Base-by-base conservation (phyloP, 495 filamentous ascomycete genomes). In the Podospora pseudoanserina region DNA sequence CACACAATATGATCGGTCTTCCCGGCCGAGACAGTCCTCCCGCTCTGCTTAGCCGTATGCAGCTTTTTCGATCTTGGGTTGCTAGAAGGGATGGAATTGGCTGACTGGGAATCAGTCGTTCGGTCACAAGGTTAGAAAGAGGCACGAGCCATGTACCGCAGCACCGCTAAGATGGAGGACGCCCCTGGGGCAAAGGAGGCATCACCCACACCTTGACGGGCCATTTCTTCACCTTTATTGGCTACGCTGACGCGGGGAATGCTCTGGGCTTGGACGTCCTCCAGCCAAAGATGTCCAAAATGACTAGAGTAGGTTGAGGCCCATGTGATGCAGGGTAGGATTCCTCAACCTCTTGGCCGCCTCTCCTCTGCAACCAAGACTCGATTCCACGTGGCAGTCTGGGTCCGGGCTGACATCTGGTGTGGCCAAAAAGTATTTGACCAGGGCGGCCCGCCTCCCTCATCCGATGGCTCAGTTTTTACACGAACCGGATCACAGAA, bases 311-410 rank as follows among this genome's bases (percentile, higher is more conserved):
- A 68, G 71, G 73, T 67, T 66, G 67, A 64, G 55, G 64, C n/a
- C 26, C 65, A 65, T 70, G 61, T 67, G 66, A 68, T 66, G 72
- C 20, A 60, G 11, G 13, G 28, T 26, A 49, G 60, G 56, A 65
- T 49, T 20, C 57, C 30, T 32, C 30, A 30, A n/a, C 49, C 34
- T 49, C 30, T 44, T 49, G n/a, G 61, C 19, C n/a, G 11, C 61
- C 49, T 20, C 9, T 44, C 18, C 62, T 44, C 61, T 44, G 55
- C 67, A 63, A 62, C 66, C 34, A 63, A 64, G 55, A 32, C 20
- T 1, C 19, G 30, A 26, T 63, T 63, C 71, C 71, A 72, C 71
- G 71, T 72, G 71, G 67, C 53, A 69, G 30, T 32, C 30, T 63
- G 15, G 39, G 39, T 49, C 20, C 20, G n/a, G 61, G 32, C 32